Evolutionary conservation across 2,329 filamentous ascomycete species (phyloP).

Genomic region (Metarhizium album): DNA sequence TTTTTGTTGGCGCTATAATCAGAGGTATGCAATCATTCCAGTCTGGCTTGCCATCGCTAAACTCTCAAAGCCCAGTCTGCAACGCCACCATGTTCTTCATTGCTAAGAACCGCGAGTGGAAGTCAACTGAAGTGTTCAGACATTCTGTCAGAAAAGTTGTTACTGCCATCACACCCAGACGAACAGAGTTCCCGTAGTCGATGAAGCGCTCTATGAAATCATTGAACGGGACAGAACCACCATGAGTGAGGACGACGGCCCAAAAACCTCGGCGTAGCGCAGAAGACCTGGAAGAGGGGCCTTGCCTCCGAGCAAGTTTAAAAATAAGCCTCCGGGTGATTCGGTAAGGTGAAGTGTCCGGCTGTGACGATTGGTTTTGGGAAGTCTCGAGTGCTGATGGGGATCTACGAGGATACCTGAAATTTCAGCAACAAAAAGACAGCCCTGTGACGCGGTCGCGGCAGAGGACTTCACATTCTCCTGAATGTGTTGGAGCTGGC

Average conservation of each 20-base stretch:
- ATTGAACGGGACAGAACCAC: slow-evolving; percentile 29
- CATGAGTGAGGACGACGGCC: slow-evolving; percentile 40
- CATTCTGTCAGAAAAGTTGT: slow-evolving; percentile 55
- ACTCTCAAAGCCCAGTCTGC: slow-evolving; percentile 34
- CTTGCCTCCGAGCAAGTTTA: slow-evolving; percentile 27
- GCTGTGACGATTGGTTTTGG: background rate
- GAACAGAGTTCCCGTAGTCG: slow-evolving; percentile 48
- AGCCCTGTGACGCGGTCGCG: background rate
- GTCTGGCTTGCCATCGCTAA: background rate
- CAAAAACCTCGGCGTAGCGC: slow-evolving; percentile 44
- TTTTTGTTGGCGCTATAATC: slow-evolving; percentile 53
- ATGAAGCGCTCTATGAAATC: slow-evolving; percentile 33
- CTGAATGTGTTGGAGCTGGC: slow-evolving; percentile 69
- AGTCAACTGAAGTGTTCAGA: slow-evolving; percentile 59
- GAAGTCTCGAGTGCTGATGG: background rate
- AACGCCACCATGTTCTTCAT: slow-evolving; percentile 63
- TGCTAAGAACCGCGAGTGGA: slow-evolving; percentile 80
- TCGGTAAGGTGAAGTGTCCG: background rate
- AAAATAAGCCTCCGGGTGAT: slow-evolving; percentile 20
- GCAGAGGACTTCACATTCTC: slow-evolving; percentile 36
- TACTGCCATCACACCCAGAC: slow-evolving; percentile 50
- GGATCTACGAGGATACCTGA: background rate
- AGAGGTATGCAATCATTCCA: slow-evolving; percentile 45
- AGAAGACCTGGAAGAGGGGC: slow-evolving; percentile 50
- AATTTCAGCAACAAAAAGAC: slow-evolving; percentile 11